Conservation (phyloP, 441 rosid genomes). For the Isatis lusitanica region DNA sequence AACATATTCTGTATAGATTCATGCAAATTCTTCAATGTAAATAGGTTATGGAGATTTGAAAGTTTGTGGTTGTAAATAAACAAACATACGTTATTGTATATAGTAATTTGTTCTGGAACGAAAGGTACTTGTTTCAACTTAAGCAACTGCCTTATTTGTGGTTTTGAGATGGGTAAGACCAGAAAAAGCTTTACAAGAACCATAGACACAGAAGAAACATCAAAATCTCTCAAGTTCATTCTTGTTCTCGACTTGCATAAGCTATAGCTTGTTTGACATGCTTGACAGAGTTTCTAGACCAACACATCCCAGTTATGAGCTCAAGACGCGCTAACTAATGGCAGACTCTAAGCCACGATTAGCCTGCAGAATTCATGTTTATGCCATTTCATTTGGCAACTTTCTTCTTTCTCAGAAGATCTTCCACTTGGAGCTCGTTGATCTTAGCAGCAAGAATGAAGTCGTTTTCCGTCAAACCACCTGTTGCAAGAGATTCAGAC, state of each 20-base stretch:
- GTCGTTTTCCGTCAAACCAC: constrained; percentile 91
- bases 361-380: constrained; percentile 1
- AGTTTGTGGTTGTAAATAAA: constrained; percentile 26
- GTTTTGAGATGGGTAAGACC: not conserved
- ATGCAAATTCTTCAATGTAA: constrained; percentile 35
- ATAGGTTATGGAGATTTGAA: constrained; percentile 20
- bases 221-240: not conserved
- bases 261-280: constrained; percentile 1
- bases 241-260: not conserved
- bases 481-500: constrained; percentile 41
- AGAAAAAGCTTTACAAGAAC: constrained; percentile 13
- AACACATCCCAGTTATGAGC: not conserved
- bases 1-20: constrained; percentile 25
- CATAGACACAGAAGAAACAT: constrained; percentile 4
- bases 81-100: not conserved
- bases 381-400: constrained; percentile 19
- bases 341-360: not conserved
- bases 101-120: not conserved
- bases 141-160: not conserved
- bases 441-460: constrained; percentile 91
- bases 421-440: constrained; percentile 58
- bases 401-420: constrained; percentile 59
- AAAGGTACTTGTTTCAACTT: not conserved
- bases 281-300: not conserved
- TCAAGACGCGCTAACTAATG: not conserved